These are phyloP conservation scores for Talaromyces nanjingensis DNA, from an alignment of 495 filamentous ascomycete genomes.

Conservation along the genomic window DNA sequence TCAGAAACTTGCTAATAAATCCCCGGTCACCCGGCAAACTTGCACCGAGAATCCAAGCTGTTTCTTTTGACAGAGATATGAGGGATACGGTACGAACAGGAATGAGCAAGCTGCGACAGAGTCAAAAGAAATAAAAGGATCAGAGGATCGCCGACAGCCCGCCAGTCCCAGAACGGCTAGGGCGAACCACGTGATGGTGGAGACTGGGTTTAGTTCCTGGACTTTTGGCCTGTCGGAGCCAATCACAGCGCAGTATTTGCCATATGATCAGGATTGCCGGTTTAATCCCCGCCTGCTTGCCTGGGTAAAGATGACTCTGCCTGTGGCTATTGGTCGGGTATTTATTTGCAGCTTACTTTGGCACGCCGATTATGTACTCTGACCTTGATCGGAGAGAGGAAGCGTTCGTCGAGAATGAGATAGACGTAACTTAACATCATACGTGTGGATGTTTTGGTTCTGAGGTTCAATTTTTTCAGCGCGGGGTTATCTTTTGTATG, in stretches of 20 bases:
- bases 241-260: neutral
- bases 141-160: neutral
- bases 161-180: neutral
- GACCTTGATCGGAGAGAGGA: neutral
- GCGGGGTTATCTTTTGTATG: neutral
- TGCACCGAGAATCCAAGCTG: neutral
- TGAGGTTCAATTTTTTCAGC: neutral
- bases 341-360: neutral
- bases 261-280: neutral
- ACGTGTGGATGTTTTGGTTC: neutral
- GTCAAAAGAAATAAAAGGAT: neutral
- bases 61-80: neutral
- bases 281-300: neutral
- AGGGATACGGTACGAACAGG: neutral
- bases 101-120: neutral
- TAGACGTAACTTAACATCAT: neutral
- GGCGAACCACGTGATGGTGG: constrained; percentile 4
- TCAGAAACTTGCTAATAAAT: neutral
- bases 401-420: neutral
- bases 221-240: neutral
- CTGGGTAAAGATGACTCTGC: neutral
- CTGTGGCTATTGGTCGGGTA: neutral
- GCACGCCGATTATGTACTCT: neutral
- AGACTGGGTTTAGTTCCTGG: neutral
- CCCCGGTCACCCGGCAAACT: neutral